These are phyloP conservation scores for Diplodia seriata DNA, from an alignment of 2,329 filamentous ascomycete species.

Conservation along the genomic window DNA sequence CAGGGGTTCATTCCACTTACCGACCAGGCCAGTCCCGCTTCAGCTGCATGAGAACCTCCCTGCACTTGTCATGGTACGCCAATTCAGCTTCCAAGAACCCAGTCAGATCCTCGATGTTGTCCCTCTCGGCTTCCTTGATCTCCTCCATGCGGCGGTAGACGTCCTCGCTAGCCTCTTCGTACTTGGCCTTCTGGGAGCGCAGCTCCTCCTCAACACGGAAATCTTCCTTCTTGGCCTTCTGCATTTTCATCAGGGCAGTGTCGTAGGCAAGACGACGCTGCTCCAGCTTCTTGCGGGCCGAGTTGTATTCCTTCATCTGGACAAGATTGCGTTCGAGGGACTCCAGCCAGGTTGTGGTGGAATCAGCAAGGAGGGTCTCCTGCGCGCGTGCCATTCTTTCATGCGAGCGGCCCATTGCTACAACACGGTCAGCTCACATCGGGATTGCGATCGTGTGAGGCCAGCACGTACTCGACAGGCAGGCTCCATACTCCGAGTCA, in stretches of 20 bases:
- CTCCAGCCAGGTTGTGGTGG: slow-evolving; percentile 85
- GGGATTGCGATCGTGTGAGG: not conserved
- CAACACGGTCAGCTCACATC: slow-evolving; percentile 36
- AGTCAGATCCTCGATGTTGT: slow-evolving; percentile 80
- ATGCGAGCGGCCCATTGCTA: slow-evolving; percentile 82
- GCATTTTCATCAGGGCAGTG: slow-evolving; percentile 85
- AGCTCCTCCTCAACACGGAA: slow-evolving; percentile 93
- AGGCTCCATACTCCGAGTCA: slow-evolving; percentile 90
- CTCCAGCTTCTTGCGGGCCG: slow-evolving; percentile 93
- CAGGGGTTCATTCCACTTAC: slow-evolving; percentile 50
- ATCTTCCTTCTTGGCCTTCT: slow-evolving; percentile 92
- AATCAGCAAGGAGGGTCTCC: slow-evolving; percentile 78
- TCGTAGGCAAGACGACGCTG: slow-evolving; percentile 88
- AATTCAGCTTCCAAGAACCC: slow-evolving; percentile 88
- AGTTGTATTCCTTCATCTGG: slow-evolving; percentile 98
- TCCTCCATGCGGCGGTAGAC: slow-evolving; percentile 93
- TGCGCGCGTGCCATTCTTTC: slow-evolving; percentile 86
- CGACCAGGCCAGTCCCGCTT: slow-evolving; percentile 72
- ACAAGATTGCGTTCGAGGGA: slow-evolving; percentile 86
- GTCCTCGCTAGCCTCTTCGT: slow-evolving; percentile 93
- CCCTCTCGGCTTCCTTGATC: slow-evolving; percentile 88
- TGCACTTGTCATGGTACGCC: slow-evolving; percentile 87
- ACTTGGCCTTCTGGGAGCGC: slow-evolving; percentile 89
- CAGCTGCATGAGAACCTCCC: slow-evolving; percentile 77
- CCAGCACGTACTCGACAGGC: slow-evolving; percentile 69